Base-by-base conservation (phyloP, 176 grass and related monocot genomes). In the Elymus sibiricus region DNA sequence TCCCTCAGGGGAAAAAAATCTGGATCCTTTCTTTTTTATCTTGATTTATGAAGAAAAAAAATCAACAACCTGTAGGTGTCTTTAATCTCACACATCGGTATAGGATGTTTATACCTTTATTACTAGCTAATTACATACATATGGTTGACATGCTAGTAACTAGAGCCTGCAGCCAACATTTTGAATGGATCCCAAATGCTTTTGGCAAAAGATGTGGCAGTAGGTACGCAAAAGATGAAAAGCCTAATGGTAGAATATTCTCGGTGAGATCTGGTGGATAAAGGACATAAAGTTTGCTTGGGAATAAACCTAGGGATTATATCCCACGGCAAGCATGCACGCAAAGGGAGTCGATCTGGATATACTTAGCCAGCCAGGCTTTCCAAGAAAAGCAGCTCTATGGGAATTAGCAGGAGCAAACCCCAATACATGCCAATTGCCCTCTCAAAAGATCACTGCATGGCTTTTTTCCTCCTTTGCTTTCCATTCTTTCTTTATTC, bases 191-290 rank as follows among this genome's bases (percentile, higher is more conserved):
- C 74, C 9, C 70, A 74, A 84, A 80, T 80, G 46, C 85, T 78
- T 87, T 91, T 79, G 67, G 44, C 40, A 84, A 91, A 90, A 88
- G 85, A 79, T 81, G 69, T 11, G 64, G 53, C 51, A 76, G 43
- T 86, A 62, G 79, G 61, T 61, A 87, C 25, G 66, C 80, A 61
- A 86, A 89, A 63, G 87, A 86, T 42, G 37, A 68, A 86, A 92
- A 89, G 90, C 74, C 84, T 83, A 92, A 83, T 83, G 73, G n/a
- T 65, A 74, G 87, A 92, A 92, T 89, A 89, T 92, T 92, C 90
- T 83, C 42, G 74, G 84, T 5, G 86, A 85, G 82, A 71, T 55
- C 86, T 87, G 75, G 89, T 60, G 46, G 81, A 70, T 70, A 91
- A 91, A 91, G 70, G 82, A 51, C n/a, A 85, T 85, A 88, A 91